These are phyloP conservation scores for Hyaloperonospora brassicae DNA, from an alignment of 352 stramenopile species.

Conservation along the genomic window DNA sequence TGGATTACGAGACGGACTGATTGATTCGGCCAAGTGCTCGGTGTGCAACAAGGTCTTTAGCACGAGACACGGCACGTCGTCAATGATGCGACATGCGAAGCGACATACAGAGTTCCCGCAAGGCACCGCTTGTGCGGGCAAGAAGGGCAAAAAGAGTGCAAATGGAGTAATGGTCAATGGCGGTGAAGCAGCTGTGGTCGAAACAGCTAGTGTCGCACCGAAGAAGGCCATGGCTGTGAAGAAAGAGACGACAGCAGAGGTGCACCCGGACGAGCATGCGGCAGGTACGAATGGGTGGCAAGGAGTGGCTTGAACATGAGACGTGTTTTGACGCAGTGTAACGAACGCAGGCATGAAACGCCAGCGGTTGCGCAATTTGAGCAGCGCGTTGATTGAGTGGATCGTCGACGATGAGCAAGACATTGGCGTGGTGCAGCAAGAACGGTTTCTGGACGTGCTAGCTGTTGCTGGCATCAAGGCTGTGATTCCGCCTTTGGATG, in stretches of 20 bases:
- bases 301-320: constrained; percentile 2
- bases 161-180: constrained; percentile 24
- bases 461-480: constrained; percentile 39
- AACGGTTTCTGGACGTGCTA: constrained; percentile 67
- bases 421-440: constrained; percentile 47
- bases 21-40: constrained; percentile 69
- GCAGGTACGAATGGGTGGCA: constrained; percentile 31
- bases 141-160: constrained; percentile 46
- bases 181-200: constrained; percentile 1
- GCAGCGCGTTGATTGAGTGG: constrained; percentile 58
- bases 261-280: constrained; percentile 51
- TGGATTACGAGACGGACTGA: constrained; percentile 51
- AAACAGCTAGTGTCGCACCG: constrained; percentile 4
- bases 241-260: constrained; percentile 29
- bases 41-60: constrained; percentile 74
- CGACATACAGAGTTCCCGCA: constrained; percentile 64
- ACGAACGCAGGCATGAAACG: constrained; percentile 45
- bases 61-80: constrained; percentile 71
- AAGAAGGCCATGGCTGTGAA: constrained; percentile 46
- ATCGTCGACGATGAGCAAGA: constrained; percentile 69
- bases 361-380: constrained; percentile 57
- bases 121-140: constrained; percentile 26
- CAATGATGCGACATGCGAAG: constrained; percentile 80
- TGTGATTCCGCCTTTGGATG: constrained; percentile 41
- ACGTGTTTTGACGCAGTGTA: constrained; percentile 5